phyloP scores from a whole-genome alignment of 768 basidiomycete genomes.

The Mycena capillaripes region DNA sequence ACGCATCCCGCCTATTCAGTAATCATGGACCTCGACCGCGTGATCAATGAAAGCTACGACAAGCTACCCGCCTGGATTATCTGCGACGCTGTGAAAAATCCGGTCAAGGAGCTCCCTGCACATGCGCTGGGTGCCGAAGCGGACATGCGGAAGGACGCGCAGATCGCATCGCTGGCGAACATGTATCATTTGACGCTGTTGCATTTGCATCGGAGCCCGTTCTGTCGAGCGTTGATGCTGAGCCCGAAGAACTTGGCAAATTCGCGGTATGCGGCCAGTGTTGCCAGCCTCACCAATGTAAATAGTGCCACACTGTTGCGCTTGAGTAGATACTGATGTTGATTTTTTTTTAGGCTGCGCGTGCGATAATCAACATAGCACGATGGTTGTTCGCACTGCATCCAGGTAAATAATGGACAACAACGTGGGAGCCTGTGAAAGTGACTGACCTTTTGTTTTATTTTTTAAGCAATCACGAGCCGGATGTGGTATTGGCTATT shows the following conservation, averaged over 20 bases:
- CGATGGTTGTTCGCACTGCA: constrained; percentile 40
- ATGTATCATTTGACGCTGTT: constrained; percentile 39
- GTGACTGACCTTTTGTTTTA: background rate
- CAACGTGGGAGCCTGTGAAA: background rate
- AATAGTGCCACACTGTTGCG: too few relatives aligned
- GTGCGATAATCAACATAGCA: constrained; percentile 39
- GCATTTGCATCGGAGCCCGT: constrained; percentile 42
- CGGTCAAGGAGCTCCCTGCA: constrained; percentile 36
- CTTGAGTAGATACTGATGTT: background rate
- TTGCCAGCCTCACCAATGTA: constrained; percentile 34
- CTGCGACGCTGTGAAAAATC: constrained; percentile 38
- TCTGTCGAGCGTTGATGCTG: constrained; percentile 40
- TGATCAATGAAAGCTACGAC: constrained; percentile 40
- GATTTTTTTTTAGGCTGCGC: constrained; percentile 32
- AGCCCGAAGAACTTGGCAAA: constrained; percentile 30
- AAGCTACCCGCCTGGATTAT: constrained; percentile 38
- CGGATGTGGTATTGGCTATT: constrained; percentile 43
- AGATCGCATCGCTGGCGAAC: constrained; percentile 37
- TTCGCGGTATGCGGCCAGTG: constrained; percentile 38
- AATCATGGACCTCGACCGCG: constrained; percentile 39
- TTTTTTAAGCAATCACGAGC: constrained; percentile 32
- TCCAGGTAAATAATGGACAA: constrained; percentile 36
- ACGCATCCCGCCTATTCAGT: constrained; percentile 38
- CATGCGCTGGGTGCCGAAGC: constrained; percentile 25
- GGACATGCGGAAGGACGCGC: constrained; percentile 32